Percentiles rank a stretch among this genome's conserved stretches.
Evolutionary conservation across 371 early-diverging fungal genomes (phyloP).

Genomic region (Coemansia linderi): DNA sequence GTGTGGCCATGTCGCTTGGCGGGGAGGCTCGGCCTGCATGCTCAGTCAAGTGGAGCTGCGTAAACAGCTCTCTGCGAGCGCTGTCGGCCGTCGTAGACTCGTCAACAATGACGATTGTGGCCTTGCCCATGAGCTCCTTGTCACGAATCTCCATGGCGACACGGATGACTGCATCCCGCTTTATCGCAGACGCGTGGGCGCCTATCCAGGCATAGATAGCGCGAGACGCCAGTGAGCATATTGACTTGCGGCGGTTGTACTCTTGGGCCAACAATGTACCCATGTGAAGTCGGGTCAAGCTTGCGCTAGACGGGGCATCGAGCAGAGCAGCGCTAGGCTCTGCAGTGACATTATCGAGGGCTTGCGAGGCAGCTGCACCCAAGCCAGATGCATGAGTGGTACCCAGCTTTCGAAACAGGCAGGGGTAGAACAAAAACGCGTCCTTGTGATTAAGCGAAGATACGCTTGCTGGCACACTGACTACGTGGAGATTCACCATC

Average conservation of each 20-base stretch:
- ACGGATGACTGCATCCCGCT: constrained; percentile 46
- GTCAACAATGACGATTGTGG: constrained; percentile 36
- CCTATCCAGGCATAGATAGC: constrained; percentile 48
- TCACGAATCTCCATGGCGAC: constrained; percentile 50
- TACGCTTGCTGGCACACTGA: constrained; percentile 32
- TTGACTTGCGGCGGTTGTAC: constrained; percentile 35
- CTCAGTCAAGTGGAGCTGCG: constrained; percentile 31
- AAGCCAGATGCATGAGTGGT: neutral
- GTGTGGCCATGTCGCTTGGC: constrained; percentile 20
- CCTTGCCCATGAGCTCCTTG: constrained; percentile 38
- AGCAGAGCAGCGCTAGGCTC: neutral
- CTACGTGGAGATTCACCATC: constrained; percentile 41
- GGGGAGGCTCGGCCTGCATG: constrained; percentile 7
- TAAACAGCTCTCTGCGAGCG: constrained; percentile 40
- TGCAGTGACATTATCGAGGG: neutral
- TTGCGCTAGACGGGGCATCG: neutral
- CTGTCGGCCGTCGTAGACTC: constrained; percentile 36
- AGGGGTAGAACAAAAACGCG: constrained; percentile 47
- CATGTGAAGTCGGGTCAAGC: neutral
- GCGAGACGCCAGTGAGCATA: constrained; percentile 38
- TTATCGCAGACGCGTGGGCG: constrained; percentile 38
- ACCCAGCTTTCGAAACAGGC: constrained; percentile 26
- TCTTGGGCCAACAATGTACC: constrained; percentile 29
- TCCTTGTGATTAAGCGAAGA: constrained; percentile 51
- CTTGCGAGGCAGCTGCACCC: neutral